phyloP scores from a whole-genome alignment of 805 yeast species.

The Ogataea naganishii region DNA sequence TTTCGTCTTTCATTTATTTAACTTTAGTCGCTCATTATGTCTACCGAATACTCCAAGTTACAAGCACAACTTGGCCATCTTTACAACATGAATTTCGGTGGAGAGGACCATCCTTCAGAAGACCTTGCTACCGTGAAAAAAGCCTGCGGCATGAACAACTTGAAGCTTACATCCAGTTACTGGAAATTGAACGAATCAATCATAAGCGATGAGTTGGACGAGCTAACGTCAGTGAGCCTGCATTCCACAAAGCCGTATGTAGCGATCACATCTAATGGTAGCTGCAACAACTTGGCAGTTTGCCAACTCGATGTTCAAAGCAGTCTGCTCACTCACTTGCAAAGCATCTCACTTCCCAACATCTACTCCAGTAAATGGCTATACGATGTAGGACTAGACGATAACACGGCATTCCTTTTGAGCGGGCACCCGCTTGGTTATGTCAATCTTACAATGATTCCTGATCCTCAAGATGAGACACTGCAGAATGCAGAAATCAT shows the following conservation, averaged over 20 bases:
- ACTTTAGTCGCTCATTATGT: conserved; percentile 1
- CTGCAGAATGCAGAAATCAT: conserved; percentile 59
- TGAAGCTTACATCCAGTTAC: conserved; percentile 24
- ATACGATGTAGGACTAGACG: conserved; percentile 22
- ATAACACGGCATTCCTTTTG: conserved; percentile 32
- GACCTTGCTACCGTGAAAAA: conserved; percentile 24
- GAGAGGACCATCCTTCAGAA: conserved; percentile 17
- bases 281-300: conserved; percentile 38
- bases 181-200: conserved; percentile 22
- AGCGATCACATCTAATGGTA: conserved; percentile 44
- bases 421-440: conserved; percentile 75
- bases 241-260: conserved; percentile 27
- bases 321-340: conserved; percentile 43
- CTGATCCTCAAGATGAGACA: conserved; percentile 29
- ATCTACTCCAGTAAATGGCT: conserved; percentile 48
- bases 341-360: conserved; percentile 50
- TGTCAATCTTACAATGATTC: conserved; percentile 64
- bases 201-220: conserved; percentile 7
- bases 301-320: conserved; percentile 34
- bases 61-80: conserved; percentile 12
- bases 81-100: conserved; percentile 2
- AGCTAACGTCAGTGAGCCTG: conserved; percentile 35
- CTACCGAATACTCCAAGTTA: not conserved
- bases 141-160: conserved; percentile 30
- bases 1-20: not conserved